Evolutionary conservation across 768 basidiomycete genomes (phyloP), one percentile per base, ranked within the genome.

Genomic region (Scleroderma citrinum): DNA sequence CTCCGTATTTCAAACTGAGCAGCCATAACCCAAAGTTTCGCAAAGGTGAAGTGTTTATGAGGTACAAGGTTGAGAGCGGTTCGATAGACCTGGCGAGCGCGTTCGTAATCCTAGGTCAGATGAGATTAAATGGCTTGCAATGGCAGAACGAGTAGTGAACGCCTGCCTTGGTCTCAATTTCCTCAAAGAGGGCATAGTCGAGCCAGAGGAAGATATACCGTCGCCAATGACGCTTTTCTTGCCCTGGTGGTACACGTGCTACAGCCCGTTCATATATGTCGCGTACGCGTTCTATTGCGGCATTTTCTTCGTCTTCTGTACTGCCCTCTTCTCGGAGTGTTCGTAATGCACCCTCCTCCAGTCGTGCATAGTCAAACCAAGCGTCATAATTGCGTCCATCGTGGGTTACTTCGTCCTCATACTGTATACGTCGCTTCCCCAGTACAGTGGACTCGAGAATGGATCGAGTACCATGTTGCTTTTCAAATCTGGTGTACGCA

Each of bases 241-340:
- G 77, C 3, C 92, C 92, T 5, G 95, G 95, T 12, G 96, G 96
- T 0, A 98, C 88, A 62, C 98, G 92, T 12, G 92, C 85, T 14
- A 98, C 91, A 1, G 94, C 95, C 16, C 94, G 73, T 64, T 99
- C 96, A 56, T 98, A 98, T 16, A 97, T 83, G 63, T 98, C 96
- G 35, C 96, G 74, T 1, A 98, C 86, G 3, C 91, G 76, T 21
- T 71, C 75, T 2, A 73, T 58, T 2, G 83, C 78, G 19, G 74
- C 71, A 38, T 85, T 77, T 45, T 83, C 72, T 61, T 91, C 87
- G 48, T 87, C 86, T 7, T 74, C 69, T 2, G 85, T 83, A 5
- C 77, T 78, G 2, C 87, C 90, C 54, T 89, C 87, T 13, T 85
- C 85, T 56, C 73, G 79, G 21, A 91, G 73, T 51, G 91, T 84